A percentile compares a stretch with the other conserved stretches of the same genome.
phyloP scores from a whole-genome alignment of 1,284 basidiomycete species.

The Tetrapyrgos nigripes region DNA sequence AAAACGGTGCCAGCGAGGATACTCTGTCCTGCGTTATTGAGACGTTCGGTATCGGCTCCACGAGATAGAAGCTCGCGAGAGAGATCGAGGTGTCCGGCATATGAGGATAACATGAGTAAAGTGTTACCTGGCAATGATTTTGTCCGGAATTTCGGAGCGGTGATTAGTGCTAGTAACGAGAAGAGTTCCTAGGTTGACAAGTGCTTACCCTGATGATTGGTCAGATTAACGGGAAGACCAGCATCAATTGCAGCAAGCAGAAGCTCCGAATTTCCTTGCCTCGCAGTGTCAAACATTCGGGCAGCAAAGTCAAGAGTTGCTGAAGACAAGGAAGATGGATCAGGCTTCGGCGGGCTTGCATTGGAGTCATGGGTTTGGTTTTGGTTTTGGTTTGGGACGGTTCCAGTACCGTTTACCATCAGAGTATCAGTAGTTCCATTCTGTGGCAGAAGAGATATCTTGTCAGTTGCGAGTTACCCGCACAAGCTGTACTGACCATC shows the following conservation, averaged over 20 bases:
- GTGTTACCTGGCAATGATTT: constrained; percentile 62
- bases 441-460: neutral
- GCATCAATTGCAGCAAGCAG: constrained; percentile 69
- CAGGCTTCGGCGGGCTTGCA: too few species aligned
- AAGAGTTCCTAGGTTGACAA: constrained; percentile 6
- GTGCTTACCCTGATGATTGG: constrained; percentile 78
- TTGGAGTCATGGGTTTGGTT: too few species aligned
- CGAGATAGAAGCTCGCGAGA: constrained; percentile 58
- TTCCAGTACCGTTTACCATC: too few species aligned
- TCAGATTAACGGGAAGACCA: constrained; percentile 81
- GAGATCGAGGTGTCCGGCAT: constrained; percentile 66
- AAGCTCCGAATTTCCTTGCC: constrained; percentile 59
- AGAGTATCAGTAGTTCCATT: neutral
- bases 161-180: neutral
- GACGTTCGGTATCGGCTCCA: constrained; percentile 71
- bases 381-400: neutral
- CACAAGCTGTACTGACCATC: neutral
- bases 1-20: constrained; percentile 86
- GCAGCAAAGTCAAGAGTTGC: constrained; percentile 72
- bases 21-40: constrained; percentile 83
- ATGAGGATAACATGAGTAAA: constrained; percentile 84
- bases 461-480: neutral
- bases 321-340: constrained; percentile 12
- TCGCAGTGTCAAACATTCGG: constrained; percentile 80
- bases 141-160: neutral